Evolutionary conservation across 306 rosid genomes (phyloP).

Genomic region (Lathyrus sativus): DNA sequence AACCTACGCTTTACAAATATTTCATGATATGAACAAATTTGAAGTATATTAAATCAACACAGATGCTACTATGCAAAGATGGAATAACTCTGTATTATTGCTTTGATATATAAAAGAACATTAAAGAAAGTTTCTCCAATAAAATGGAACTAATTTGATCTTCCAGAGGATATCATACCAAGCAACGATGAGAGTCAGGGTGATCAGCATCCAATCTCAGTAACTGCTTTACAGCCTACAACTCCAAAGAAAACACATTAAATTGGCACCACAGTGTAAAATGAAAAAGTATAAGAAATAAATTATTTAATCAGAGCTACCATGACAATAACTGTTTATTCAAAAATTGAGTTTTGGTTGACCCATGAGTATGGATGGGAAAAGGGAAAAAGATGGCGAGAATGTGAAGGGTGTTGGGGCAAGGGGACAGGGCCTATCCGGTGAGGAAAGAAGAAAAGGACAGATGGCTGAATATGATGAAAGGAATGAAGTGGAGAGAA

Average conservation of each 20-base stretch:
- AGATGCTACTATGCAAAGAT: background rate
- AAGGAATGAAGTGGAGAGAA: background rate
- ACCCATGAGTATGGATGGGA: background rate
- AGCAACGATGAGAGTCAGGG: slow-evolving; percentile 90
- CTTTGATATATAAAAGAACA: background rate
- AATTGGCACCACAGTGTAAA: slow-evolving; percentile 12
- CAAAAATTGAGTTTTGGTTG: slow-evolving; percentile 4
- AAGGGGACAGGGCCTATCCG: background rate
- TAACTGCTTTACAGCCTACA: slow-evolving; percentile 90
- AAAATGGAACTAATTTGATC: slow-evolving; percentile 24
- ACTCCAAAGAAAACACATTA: slow-evolving; percentile 10
- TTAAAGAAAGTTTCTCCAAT: slow-evolving; percentile 18
- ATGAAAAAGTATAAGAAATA: slow-evolving; percentile 2
- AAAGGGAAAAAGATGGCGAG: background rate
- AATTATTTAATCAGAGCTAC: slow-evolving; percentile 10
- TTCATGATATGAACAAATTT: slow-evolving; percentile 1
- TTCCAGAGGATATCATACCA: slow-evolving; percentile 58
- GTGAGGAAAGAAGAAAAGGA: background rate
- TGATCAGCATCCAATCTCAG: slow-evolving; percentile 86
- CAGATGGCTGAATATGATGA: background rate
- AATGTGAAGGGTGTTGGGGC: background rate
- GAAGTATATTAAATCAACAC: background rate
- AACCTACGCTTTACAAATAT: slow-evolving; percentile 7
- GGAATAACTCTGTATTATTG: background rate
- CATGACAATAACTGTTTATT: background rate